Evolutionary conservation across 139 green algal genomes (phyloP).

Genomic region (Deuterostichococcus epilithicus): DNA sequence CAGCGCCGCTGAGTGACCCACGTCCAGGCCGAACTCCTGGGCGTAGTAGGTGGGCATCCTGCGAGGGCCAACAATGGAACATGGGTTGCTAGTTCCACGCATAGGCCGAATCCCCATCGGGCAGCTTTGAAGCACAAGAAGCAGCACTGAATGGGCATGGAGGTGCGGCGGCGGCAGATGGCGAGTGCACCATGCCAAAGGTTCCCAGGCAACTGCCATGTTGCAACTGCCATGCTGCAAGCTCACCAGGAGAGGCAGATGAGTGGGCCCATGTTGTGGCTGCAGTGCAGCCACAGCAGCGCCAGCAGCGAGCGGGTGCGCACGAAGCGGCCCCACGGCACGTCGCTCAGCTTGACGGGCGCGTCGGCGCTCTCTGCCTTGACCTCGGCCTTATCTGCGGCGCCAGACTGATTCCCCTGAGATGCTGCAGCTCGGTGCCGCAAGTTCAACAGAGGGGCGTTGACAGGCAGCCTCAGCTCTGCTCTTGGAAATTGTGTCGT

Average conservation of each 20-base stretch:
- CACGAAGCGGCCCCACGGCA: conserved; percentile 54
- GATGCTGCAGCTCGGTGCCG: too few species aligned
- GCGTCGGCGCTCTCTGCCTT: too few species aligned
- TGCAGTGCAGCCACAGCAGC: conserved; percentile 30
- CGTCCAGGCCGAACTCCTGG: conserved; percentile 54
- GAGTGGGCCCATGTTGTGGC: conserved; percentile 40
- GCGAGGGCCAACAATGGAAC: not conserved
- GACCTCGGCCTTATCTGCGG: too few species aligned
- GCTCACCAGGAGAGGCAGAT: conserved; percentile 36
- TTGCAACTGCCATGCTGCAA: not conserved
- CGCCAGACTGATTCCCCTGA: too few species aligned
- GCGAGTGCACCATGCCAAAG: not conserved
- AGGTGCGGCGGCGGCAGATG: not conserved
- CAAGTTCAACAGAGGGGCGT: too few species aligned
- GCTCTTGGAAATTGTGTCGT: too few species aligned
- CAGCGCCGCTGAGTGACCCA: conserved; percentile 45
- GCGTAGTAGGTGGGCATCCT: conserved; percentile 71
- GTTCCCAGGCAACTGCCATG: too few species aligned
- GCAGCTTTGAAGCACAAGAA: too few species aligned
- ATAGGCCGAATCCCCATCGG: too few species aligned
- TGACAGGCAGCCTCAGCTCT: too few species aligned
- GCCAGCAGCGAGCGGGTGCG: conserved; percentile 44
- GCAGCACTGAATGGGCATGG: too few species aligned
- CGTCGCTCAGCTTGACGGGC: conserved; percentile 25
- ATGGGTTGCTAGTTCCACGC: too few species aligned